Conservation (phyloP, 2,329 filamentous ascomycete genomes). For the Monosporascus cannonballus region DNA sequence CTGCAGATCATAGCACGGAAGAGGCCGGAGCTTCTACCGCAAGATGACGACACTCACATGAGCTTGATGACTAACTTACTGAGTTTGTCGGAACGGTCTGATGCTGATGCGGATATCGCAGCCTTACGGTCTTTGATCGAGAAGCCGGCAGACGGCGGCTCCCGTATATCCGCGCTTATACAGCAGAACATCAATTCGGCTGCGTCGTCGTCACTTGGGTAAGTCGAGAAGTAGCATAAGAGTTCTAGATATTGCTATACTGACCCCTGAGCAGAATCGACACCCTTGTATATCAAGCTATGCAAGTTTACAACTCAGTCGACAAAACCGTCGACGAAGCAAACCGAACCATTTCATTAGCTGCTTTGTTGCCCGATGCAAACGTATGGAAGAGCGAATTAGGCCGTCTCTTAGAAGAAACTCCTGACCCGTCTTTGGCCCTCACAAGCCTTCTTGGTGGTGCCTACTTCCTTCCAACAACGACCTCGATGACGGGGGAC, state of each 20-base stretch:
- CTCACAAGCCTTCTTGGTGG: constrained; percentile 70
- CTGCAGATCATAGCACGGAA: constrained; percentile 43
- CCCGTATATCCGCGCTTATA: constrained; percentile 45
- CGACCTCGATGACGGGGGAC: constrained; percentile 12
- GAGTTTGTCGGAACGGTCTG: constrained; percentile 44
- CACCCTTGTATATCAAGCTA: constrained; percentile 46
- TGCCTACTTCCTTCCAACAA: constrained; percentile 56
- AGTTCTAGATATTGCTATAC: constrained; percentile 4
- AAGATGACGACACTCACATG: constrained; percentile 41
- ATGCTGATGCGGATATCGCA: constrained; percentile 31
- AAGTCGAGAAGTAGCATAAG: constrained; percentile 18
- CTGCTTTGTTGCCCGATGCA: constrained; percentile 53
- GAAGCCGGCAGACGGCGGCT: constrained; percentile 32
- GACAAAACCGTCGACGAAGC: constrained; percentile 28
- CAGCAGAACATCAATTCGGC: constrained; percentile 48
- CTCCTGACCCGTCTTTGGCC: constrained; percentile 59
- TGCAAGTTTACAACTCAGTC: constrained; percentile 31
- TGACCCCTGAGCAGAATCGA: constrained; percentile 34
- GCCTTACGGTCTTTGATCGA: constrained; percentile 42
- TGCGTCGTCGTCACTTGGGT: constrained; percentile 44
- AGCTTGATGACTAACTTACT: constrained; percentile 47
- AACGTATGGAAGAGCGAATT: constrained; percentile 63
- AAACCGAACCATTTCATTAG: constrained; percentile 4
- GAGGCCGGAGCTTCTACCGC: constrained; percentile 36
- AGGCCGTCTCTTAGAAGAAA: constrained; percentile 42